Base-by-base conservation (phyloP, 2,329 filamentous ascomycete genomes). In the Talaromyces funiculosus region DNA sequence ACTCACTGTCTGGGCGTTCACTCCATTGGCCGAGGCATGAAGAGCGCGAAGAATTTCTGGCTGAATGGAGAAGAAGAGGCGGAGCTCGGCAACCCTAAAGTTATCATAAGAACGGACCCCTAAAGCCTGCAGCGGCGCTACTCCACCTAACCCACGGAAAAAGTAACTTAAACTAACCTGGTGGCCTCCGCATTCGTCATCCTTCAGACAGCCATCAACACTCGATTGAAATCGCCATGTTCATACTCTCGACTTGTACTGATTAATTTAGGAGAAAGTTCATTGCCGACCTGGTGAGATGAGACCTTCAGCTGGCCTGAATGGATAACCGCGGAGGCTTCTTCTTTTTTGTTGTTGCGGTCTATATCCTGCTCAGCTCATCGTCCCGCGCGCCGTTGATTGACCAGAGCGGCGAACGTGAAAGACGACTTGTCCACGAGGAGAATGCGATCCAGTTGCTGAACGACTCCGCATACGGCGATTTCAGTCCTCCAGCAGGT, bases 331-430 rank as follows among this genome's bases (percentile, higher is more conserved):
- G 72, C 75, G 79, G 70, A 71, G 80, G 71, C 68, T 77, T 73
- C 64, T 71, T 84, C 64, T 72, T 82, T 58, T 70, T 84, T 61
- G 64, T 84, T 65, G 69, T 84, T 66, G 71, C 82, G 37, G 74
- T 82, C 62, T 83, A 83, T 72, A 75, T 84, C 60, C 77, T 83
- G 63, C 73, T 83, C 61, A 79, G 78, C 54, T 81, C 80, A 3
- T 77, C 81, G 63, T 73, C 73, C 31, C 77, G 74, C 64, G 67
- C 73, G 26, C 74, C 71, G 14, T 66, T 74, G 60, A 69, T 76
- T 55, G 70, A 75, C 54, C 73, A 77, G 57, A 73, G 75, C 62
- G 73, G 72, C n/a, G 74, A 77, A 62, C 72, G 78, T 56, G 78
- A 82, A 61, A 76, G 80, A 63, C 75, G 80, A 60, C 72, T 84